Base-by-base conservation (phyloP, 2,329 filamentous ascomycete species). In the Stachybotrys elegans region DNA sequence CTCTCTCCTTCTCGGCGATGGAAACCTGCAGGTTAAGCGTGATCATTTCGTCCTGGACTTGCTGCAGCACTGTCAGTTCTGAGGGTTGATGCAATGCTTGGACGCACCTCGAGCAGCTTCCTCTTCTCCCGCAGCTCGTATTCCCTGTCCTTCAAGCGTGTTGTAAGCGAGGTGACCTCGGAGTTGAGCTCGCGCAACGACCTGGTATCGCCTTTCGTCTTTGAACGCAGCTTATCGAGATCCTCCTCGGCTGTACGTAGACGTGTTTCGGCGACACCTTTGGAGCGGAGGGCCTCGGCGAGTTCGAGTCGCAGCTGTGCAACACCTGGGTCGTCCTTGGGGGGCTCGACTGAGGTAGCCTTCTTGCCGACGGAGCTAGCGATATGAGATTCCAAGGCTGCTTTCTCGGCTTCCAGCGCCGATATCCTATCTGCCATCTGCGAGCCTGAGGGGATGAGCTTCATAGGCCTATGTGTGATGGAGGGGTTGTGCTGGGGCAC, bases 1-100 rank as follows among this genome's bases (percentile, higher is more conserved):
- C 81, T 22, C 78, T 75, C 58, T 82, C 81, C 61, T 91, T 79
- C 62, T 94, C 90, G 4, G 85, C 83, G 72, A 96, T 80, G 54
- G 93, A 90, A 35, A 96, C 74, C 65, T 97, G 87, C 52, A 97
- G 73, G 53, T 91, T 91, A 38, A 96, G 69, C 1, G 88, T 84
- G 41, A 95, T 83, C 66, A 95, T 84, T 65, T 98, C 93, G 65
- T 96, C 91, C 68, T 97, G 92, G 43, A 95, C 84, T 57, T 92
- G 79, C 78, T 85, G 55, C 36, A 45, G 12, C 19, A 38, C 6
- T 34, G 45, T 62, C 40, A 55, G 49, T 36, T 29, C 35, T 22
- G 29, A 5, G 21, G 11, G 9, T 12, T 29, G 22, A 21, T 17
- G 14, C 21, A 39, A 34, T 16, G 22, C 6, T 38, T 9, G n/a